Evolutionary conservation across 768 basidiomycete genomes (phyloP).

Genomic region (Lyophyllum atratum): DNA sequence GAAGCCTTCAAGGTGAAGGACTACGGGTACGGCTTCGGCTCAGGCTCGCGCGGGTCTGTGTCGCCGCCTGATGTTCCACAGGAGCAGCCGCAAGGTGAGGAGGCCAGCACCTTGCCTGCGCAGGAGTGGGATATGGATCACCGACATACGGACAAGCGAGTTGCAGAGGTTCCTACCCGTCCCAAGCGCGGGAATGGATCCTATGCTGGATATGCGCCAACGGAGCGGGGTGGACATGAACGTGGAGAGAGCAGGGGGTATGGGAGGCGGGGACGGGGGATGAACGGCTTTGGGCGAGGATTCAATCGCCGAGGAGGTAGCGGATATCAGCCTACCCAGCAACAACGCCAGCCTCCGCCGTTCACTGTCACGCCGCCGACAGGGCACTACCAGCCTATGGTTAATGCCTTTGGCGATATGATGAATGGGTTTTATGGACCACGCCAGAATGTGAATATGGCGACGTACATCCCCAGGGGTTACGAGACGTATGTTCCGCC

Average conservation of each 20-base stretch:
- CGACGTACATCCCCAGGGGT: conserved; percentile 31
- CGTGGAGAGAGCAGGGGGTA: conserved; percentile 9
- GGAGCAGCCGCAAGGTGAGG: conserved; percentile 15
- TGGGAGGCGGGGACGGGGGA: conserved; percentile 28
- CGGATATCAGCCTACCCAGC: conserved; percentile 29
- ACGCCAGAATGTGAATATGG: conserved; percentile 17
- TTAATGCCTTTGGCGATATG: conserved; percentile 13
- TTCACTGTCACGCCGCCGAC: conserved; percentile 31
- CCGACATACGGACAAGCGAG: conserved; percentile 18
- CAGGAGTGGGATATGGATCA: conserved; percentile 17
- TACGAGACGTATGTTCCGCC: conserved; percentile 25
- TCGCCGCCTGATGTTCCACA: conserved; percentile 6
- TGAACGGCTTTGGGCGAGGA: conserved; percentile 38
- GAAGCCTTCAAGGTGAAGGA: conserved; percentile 59
- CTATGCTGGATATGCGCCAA: conserved; percentile 3
- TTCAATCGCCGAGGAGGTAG: conserved; percentile 37
- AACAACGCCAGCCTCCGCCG: conserved; percentile 31
- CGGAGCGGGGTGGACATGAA: conserved; percentile 2
- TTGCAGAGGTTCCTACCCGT: conserved; percentile 5
- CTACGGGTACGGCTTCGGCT: conserved; percentile 67
- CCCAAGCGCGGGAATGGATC: conserved; percentile 7
- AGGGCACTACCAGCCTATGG: conserved; percentile 32
- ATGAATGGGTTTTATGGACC: conserved; percentile 27
- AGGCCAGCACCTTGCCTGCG: conserved; percentile 7
- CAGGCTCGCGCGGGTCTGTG: conserved; percentile 17